Conservation (phyloP, 1,139 yeast genomes). For the Kodamaea suecica region DNA sequence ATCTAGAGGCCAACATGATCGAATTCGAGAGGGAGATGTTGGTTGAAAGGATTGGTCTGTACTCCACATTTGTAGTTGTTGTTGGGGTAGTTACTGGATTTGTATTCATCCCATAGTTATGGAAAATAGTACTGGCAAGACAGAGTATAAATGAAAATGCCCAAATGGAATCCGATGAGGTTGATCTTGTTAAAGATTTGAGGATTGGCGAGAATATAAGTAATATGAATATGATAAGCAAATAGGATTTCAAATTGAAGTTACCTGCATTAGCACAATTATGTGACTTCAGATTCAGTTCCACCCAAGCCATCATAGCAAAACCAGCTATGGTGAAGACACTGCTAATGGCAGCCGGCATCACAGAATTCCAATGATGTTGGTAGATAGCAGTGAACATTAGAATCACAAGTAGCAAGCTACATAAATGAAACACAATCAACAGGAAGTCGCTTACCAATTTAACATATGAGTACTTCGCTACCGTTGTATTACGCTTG, state of each 20-base stretch:
- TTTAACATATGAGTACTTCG: slow-evolving; percentile 60
- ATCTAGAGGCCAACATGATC: slow-evolving; percentile 83
- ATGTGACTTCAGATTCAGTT: slow-evolving; percentile 13
- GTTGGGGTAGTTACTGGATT: slow-evolving; percentile 7
- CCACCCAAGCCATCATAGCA: slow-evolving; percentile 19
- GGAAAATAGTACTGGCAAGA: slow-evolving; percentile 60
- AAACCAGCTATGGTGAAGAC: slow-evolving; percentile 30
- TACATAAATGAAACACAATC: slow-evolving; percentile 63
- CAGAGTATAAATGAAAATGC: slow-evolving; percentile 80
- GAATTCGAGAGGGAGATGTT: slow-evolving; percentile 84
- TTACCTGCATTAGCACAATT: slow-evolving; percentile 9
- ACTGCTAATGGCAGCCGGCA: slow-evolving; percentile 31
- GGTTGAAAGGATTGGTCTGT: slow-evolving; percentile 69
- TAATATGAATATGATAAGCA: slow-evolving; percentile 65
- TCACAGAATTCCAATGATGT: slow-evolving; percentile 42
- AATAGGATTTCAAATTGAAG: slow-evolving; percentile 53
- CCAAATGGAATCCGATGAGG: slow-evolving; percentile 95
- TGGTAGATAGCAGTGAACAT: slow-evolving; percentile 59
- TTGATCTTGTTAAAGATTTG: slow-evolving; percentile 81
- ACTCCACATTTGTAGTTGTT: slow-evolving; percentile 22
- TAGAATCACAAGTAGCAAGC: slow-evolving; percentile 56
- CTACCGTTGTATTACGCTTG: slow-evolving; percentile 72
- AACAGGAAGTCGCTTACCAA: slow-evolving; percentile 67
- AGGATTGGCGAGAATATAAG: slow-evolving; percentile 84
- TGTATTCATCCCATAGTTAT: slow-evolving; percentile 55